Conservation (phyloP, 1,284 basidiomycete species). For the Acaromyces ingoldii region DNA sequence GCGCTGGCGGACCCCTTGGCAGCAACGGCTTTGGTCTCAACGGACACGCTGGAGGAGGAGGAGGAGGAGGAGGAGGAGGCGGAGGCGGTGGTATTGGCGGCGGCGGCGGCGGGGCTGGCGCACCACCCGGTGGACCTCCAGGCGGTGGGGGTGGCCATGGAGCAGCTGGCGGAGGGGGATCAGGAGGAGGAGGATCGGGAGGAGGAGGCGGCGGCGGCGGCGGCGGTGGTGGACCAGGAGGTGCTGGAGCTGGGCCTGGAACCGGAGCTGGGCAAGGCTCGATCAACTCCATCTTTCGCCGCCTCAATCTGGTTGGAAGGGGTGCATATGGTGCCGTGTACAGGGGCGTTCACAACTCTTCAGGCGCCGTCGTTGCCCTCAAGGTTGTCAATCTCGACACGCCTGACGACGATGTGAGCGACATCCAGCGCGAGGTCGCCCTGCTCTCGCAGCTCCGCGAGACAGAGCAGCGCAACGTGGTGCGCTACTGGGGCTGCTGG, state of each 20-base stretch:
- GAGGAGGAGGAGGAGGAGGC: background rate
- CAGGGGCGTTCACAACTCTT: conserved; percentile 63
- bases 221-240: background rate
- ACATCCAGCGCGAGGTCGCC: conserved; percentile 93
- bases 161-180: background rate
- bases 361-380: conserved; percentile 82
- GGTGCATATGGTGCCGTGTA: conserved; percentile 50
- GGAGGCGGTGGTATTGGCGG: background rate
- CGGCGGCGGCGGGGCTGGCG: background rate
- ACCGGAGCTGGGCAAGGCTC: no score
- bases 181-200: no score
- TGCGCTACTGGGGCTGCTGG: conserved; percentile 91
- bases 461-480: conserved; percentile 77
- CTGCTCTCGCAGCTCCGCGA: conserved; percentile 78
- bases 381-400: conserved; percentile 99
- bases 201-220: background rate
- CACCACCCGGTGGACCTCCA: background rate
- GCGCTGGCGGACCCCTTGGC: no score
- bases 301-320: conserved; percentile 45
- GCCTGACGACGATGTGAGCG: conserved; percentile 80
- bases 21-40: no score
- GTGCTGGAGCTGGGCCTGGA: no score
- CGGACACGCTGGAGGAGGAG: background rate
- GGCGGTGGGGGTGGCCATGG: background rate
- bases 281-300: conserved; percentile 29